Conservation (phyloP, 1,139 yeast species). For the Debaryomyces robertsiae region DNA sequence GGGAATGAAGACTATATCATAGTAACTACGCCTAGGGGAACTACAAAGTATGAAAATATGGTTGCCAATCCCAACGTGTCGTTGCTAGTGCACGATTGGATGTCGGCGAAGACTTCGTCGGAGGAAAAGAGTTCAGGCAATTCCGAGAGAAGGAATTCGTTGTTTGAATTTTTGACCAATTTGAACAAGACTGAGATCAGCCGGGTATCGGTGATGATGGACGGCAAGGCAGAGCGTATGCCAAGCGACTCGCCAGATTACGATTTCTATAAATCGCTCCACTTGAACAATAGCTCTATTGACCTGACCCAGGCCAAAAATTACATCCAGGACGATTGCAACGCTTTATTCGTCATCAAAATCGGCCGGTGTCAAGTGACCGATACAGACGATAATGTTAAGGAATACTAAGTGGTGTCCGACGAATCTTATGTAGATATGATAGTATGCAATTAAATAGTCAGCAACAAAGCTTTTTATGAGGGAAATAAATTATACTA, state of each 20-base stretch:
- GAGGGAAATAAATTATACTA: too few relatives aligned
- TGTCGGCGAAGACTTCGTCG: conserved; percentile 47
- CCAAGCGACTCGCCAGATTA: conserved; percentile 43
- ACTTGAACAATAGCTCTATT: conserved; percentile 61
- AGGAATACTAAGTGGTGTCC: conserved; percentile 38
- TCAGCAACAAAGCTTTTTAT: too few relatives aligned
- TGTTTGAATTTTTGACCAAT: conserved; percentile 66
- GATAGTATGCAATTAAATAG: neutral
- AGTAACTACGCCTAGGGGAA: conserved; percentile 66
- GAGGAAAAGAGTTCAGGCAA: conserved; percentile 20
- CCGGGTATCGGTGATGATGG: conserved; percentile 75
- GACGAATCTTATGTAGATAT: too few relatives aligned
- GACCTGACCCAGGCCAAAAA: conserved; percentile 66
- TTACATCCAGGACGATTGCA: conserved; percentile 54
- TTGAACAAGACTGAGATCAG: conserved; percentile 77
- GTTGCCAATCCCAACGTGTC: conserved; percentile 72
- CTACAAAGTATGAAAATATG: conserved; percentile 73
- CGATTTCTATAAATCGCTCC: conserved; percentile 60
- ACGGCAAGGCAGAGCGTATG: conserved; percentile 61
- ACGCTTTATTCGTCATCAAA: conserved; percentile 65
- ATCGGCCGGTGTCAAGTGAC: conserved; percentile 76
- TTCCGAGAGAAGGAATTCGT: conserved; percentile 39
- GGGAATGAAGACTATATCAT: conserved; percentile 54
- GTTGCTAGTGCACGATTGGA: conserved; percentile 85
- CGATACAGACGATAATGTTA: conserved; percentile 71